These are phyloP conservation scores for Aspergillus steynii DNA, from an alignment of 495 filamentous ascomycete species.

Conservation along the genomic window DNA sequence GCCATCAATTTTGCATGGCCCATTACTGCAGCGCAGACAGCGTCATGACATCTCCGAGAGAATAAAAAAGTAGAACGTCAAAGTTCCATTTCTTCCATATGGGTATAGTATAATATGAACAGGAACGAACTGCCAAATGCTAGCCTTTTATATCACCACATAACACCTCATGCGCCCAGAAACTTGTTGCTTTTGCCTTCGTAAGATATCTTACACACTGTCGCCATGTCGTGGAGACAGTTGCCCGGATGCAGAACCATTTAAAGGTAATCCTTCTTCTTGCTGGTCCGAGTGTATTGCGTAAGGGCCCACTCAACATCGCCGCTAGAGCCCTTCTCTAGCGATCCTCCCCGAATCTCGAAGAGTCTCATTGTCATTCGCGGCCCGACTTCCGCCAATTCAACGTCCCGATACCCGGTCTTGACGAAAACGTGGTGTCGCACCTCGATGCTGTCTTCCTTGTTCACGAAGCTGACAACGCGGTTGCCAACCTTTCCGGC, in stretches of 20 bases:
- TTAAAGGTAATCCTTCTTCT: conserved; percentile 92
- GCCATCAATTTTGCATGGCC: neutral
- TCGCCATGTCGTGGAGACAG: neutral
- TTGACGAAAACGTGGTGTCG: conserved; percentile 81
- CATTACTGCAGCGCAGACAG: neutral
- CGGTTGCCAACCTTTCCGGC: conserved; percentile 78
- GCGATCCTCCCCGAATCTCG: conserved; percentile 88
- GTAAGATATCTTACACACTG: conserved; percentile 15
- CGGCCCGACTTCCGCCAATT: conserved; percentile 92
- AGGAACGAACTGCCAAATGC: conserved; percentile 18
- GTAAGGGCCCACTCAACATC: conserved; percentile 94
- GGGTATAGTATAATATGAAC: conserved; percentile 26
- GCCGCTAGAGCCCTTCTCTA: conserved; percentile 89
- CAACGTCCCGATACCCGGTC: conserved; percentile 83
- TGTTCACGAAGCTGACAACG: conserved; percentile 92
- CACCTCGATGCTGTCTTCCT: conserved; percentile 90
- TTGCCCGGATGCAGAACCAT: conserved; percentile 4
- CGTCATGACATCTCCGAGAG: neutral
- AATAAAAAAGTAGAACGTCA: neutral
- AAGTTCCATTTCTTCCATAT: conserved; percentile 17
- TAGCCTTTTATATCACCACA: conserved; percentile 14
- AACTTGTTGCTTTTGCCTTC: conserved; percentile 27
- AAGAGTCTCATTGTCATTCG: conserved; percentile 96
- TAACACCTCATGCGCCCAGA: conserved; percentile 28
- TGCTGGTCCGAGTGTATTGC: conserved; percentile 88